Base-by-base conservation (phyloP, 2,329 filamentous ascomycete genomes). In the Colletotrichum camelliae region DNA sequence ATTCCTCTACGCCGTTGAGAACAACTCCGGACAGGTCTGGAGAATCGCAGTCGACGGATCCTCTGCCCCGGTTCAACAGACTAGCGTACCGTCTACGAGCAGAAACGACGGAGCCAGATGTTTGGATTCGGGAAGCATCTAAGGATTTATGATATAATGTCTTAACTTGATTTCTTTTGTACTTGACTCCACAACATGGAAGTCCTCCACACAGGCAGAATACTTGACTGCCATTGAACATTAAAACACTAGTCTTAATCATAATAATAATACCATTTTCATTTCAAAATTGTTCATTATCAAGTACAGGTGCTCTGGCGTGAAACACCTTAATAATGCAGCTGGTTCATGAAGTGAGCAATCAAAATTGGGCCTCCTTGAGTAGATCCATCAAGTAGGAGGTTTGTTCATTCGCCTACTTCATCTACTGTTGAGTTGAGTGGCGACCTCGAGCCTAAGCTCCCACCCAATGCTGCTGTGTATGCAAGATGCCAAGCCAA, bases 1-100 rank as follows among this genome's bases (percentile, higher is more conserved):
- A 2, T 73, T 27, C 57, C 67, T 80, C 33, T 80, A 77, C 57
- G 79, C 74, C 18, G 68, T 70, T 16, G 79, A 80, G 76, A 79
- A 79, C 70, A 58, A 21, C 31, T 77, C 66, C 18, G 79, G 79
- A 13, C 73, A 80, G 69, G 77, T 80, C 62, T 80, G 78, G 78
- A 67, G 70, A 21, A 80, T 80, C 37, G 61, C 78, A 9, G 43
- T 80, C 24, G 69, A 31, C n/a, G 39, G 18, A 15, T 10, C 37
- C 7, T 33, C 52, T 1, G 4, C 67, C 2, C 57, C 58, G 4
- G 7, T 66, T 9, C 60, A 29, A 10, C 37, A 70, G n/a, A 16
- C 35, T 2, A 39, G 65, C 8, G 74, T 65, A 1, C 70, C 74
- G 4, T n/a, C 24, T 3, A 70, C 60, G 9, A 73, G 37, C 6